Conservation (phyloP, 75 land plant genomes). For the Larix kaempferi region DNA sequence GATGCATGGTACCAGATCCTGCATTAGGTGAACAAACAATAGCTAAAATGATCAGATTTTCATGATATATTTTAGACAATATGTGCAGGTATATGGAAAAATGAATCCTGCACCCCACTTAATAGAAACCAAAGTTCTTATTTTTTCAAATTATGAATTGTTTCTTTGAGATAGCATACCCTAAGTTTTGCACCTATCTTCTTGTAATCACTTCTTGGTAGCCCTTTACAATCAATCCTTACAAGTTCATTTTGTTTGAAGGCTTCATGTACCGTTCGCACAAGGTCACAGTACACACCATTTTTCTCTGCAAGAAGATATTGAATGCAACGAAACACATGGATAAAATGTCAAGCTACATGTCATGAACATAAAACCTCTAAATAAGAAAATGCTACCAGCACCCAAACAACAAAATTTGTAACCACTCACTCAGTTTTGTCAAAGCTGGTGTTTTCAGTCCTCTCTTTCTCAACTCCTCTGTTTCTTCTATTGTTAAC, state of each 20-base stretch:
- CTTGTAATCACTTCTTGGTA: slow-evolving; percentile 68
- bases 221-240: slow-evolving; percentile 72
- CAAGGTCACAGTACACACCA: slow-evolving; percentile 56
- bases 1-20: slow-evolving; percentile 82
- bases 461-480: slow-evolving; percentile 73
- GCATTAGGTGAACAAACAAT: slow-evolving; percentile 4
- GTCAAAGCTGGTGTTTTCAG: slow-evolving; percentile 46
- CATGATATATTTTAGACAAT: background rate
- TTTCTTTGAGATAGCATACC: slow-evolving; percentile 32
- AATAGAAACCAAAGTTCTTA: background rate
- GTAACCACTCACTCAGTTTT: slow-evolving; percentile 39
- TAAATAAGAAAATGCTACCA: background rate
- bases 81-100: background rate
- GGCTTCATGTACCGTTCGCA: slow-evolving; percentile 66
- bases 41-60: background rate
- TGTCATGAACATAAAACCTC: background rate
- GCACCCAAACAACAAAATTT: background rate
- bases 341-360: background rate
- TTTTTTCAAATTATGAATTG: background rate
- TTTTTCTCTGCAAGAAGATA: slow-evolving; percentile 38
- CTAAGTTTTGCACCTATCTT: slow-evolving; percentile 74
- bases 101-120: no score
- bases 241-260: slow-evolving; percentile 66
- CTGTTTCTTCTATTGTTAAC: slow-evolving; percentile 63
- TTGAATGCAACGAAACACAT: background rate